These are phyloP conservation scores for Immersiporthe knoxdaviesiana DNA, from an alignment of 2,329 filamentous ascomycete species.

Conservation along the genomic window DNA sequence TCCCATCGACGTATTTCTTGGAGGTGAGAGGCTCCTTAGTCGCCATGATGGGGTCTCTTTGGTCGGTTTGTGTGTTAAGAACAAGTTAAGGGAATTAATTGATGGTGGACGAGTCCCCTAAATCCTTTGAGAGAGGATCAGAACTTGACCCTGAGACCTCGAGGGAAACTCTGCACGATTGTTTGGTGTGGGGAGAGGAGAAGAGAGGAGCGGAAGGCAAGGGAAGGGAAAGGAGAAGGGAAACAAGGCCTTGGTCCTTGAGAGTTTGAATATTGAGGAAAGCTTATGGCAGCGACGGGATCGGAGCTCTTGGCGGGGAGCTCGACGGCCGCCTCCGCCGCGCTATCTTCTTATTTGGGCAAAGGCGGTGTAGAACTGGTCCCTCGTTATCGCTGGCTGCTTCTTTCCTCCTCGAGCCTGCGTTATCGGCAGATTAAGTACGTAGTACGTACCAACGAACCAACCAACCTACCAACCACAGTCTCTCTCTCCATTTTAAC, in stretches of 20 bases:
- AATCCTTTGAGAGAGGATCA: not conserved
- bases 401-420: not conserved
- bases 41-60: slow-evolving; percentile 21
- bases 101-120: not conserved
- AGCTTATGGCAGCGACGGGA: not conserved
- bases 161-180: not conserved
- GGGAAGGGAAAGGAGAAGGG: too few relatives aligned
- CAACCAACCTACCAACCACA: too few relatives aligned
- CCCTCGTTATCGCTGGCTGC: not conserved
- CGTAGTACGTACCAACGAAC: too few relatives aligned
- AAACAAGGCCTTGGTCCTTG: not conserved
- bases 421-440: not conserved
- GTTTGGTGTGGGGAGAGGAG: not conserved
- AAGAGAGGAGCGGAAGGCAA: too few relatives aligned
- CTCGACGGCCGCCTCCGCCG: not conserved
- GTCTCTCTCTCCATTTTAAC: too few relatives aligned
- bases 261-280: not conserved
- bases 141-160: not conserved
- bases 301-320: slow-evolving; percentile 4
- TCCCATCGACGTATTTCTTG: slow-evolving; percentile 72
- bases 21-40: slow-evolving; percentile 40
- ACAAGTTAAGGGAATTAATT: not conserved
- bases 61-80: not conserved
- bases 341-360: not conserved
- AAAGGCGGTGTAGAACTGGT: not conserved